Conservation (phyloP, 352 stramenopile genomes). For the Stramenopiles sp. region DNA sequence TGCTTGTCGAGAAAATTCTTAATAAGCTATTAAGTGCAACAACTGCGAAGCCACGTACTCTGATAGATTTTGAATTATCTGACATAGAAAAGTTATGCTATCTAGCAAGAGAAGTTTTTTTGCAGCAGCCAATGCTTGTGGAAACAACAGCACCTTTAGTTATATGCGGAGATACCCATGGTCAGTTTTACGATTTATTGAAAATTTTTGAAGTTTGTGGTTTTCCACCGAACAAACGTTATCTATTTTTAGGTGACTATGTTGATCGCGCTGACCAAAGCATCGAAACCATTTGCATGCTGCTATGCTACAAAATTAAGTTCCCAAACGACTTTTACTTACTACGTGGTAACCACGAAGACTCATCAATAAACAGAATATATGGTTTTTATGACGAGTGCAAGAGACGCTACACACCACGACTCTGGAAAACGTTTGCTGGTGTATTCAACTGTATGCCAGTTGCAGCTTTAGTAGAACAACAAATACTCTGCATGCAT, state of each 20-base stretch:
- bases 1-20: not conserved
- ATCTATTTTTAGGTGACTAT: slow-evolving; percentile 66
- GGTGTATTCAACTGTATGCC: slow-evolving; percentile 98
- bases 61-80: not conserved
- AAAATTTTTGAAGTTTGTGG: slow-evolving; percentile 66
- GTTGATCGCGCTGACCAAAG: slow-evolving; percentile 82
- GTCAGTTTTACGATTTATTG: slow-evolving; percentile 66
- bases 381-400: slow-evolving; percentile 99
- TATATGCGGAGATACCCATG: slow-evolving; percentile 49
- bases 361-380: slow-evolving; percentile 91
- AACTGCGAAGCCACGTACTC: not conserved
- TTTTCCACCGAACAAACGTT: slow-evolving; percentile 46
- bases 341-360: slow-evolving; percentile 94
- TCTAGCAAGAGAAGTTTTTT: not conserved
- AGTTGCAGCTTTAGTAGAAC: slow-evolving; percentile 76
- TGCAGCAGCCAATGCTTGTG: not conserved
- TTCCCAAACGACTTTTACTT: slow-evolving; percentile 94
- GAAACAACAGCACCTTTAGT: slow-evolving; percentile 43
- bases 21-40: not conserved
- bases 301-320: slow-evolving; percentile 96
- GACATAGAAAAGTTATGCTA: not conserved
- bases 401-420: slow-evolving; percentile 73
- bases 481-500: slow-evolving; percentile 93
- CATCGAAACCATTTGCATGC: slow-evolving; percentile 89
- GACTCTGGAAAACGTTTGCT: slow-evolving; percentile 81